These are phyloP conservation scores for Penicillium parvum DNA, from an alignment of 495 filamentous ascomycete genomes.

Conservation along the genomic window DNA sequence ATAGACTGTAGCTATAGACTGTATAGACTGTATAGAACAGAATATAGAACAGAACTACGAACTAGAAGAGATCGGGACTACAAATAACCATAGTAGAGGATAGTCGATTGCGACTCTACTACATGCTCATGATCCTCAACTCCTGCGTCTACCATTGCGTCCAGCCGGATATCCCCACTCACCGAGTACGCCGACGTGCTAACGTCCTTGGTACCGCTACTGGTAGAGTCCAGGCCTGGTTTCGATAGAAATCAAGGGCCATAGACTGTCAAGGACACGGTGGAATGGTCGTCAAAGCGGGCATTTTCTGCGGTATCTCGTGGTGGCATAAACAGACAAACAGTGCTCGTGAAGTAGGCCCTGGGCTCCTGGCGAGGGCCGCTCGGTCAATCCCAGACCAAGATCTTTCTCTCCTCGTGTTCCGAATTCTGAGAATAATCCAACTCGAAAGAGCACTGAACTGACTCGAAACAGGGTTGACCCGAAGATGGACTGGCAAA, in stretches of 20 bases:
- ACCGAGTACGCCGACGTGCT: neutral
- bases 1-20: too few relatives aligned
- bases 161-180: too few relatives aligned
- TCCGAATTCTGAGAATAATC: constrained; percentile 5
- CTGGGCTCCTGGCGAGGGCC: constrained; percentile 17
- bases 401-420: constrained; percentile 3
- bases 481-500: constrained; percentile 2
- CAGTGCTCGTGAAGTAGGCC: constrained; percentile 23
- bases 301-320: constrained; percentile 35
- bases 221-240: neutral
- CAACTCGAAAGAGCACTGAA: constrained; percentile 4
- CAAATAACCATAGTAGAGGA: too few relatives aligned
- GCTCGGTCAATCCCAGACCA: constrained; percentile 5
- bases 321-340: constrained; percentile 27
- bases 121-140: too few relatives aligned
- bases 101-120: too few relatives aligned
- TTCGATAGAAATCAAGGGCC: neutral
- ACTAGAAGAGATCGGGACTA: too few relatives aligned
- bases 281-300: constrained; percentile 29
- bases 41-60: too few relatives aligned
- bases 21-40: too few relatives aligned
- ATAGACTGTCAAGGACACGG: neutral
- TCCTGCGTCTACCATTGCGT: too few relatives aligned
- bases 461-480: neutral
- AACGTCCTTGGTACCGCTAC: neutral